Conservation (phyloP, 1,284 basidiomycete genomes). For the Trametes polyzona region DNA sequence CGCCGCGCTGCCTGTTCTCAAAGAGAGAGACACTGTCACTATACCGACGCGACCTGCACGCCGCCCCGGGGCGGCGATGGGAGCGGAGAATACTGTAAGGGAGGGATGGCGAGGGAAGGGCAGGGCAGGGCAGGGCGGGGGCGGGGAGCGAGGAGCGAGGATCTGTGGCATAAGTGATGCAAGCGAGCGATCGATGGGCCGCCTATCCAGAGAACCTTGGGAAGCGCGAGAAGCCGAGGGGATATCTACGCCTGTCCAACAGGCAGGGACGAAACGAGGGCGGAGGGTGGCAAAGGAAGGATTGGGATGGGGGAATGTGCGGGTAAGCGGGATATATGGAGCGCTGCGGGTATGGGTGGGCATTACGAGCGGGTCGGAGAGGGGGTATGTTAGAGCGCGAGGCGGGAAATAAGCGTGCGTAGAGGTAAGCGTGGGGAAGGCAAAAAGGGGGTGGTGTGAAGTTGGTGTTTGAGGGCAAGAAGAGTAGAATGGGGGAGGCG, state of each 20-base stretch:
- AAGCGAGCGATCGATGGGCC: background rate
- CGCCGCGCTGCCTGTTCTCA: too few species aligned
- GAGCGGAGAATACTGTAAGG: background rate
- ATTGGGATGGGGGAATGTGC: background rate
- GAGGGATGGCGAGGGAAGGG: background rate
- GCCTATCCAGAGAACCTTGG: background rate
- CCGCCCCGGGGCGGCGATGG: background rate
- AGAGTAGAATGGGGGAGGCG: background rate
- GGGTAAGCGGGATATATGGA: constrained; percentile 17
- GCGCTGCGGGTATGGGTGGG: constrained; percentile 16
- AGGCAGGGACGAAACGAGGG: background rate
- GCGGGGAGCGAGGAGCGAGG: background rate
- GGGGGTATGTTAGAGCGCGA: constrained; percentile 5
- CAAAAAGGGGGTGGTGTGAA: background rate
- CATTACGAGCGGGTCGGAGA: constrained; percentile 14
- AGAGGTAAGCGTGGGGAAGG: background rate
- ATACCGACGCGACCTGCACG: background rate
- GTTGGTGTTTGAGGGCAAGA: too few species aligned
- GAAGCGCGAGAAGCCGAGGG: background rate
- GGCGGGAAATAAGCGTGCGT: background rate
- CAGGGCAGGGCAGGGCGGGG: background rate
- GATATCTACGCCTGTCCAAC: constrained; percentile 14
- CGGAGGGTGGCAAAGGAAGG: background rate
- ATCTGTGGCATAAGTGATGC: background rate
- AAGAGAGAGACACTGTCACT: too few species aligned